A percentile compares a stretch with the other conserved stretches of the same genome.
Conservation (phyloP, 2,329 filamentous ascomycete species). For the Dactylonectria estremocensis region DNA sequence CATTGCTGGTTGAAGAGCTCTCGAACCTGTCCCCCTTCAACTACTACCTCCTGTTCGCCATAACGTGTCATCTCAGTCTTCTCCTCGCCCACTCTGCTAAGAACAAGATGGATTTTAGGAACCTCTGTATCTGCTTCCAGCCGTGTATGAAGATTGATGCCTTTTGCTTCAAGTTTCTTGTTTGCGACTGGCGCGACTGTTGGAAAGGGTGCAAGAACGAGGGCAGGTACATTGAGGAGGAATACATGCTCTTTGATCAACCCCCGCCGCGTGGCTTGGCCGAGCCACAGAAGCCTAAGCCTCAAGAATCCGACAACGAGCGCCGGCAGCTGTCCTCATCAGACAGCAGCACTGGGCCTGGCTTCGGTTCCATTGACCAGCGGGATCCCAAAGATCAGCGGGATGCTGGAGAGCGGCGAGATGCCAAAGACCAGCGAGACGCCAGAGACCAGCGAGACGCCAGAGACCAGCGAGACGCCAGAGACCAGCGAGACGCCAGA, state of each 20-base stretch:
- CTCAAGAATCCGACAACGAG: constrained; percentile 41
- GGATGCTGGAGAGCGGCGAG: not conserved
- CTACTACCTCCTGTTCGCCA: constrained; percentile 97
- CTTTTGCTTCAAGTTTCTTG: constrained; percentile 95
- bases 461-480: not conserved
- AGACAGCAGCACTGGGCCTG: constrained; percentile 72
- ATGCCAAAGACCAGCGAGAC: not conserved
- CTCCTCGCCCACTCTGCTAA: constrained; percentile 92
- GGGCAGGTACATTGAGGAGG: constrained; percentile 81
- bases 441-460: too few relatives aligned
- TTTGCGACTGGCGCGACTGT: constrained; percentile 95
- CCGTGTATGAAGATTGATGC: constrained; percentile 97
- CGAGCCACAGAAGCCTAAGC: constrained; percentile 52
- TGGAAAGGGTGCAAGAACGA: constrained; percentile 98
- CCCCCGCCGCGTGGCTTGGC: constrained; percentile 67
- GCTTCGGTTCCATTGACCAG: constrained; percentile 24
- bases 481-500: not conserved
- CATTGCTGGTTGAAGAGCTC: constrained; percentile 90
- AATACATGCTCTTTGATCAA: constrained; percentile 74
- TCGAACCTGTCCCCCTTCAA: constrained; percentile 97
- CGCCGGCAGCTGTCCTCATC: constrained; percentile 68
- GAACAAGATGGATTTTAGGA: constrained; percentile 99
- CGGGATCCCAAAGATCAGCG: not conserved
- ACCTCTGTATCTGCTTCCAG: constrained; percentile 96
- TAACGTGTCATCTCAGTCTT: constrained; percentile 94